Conservation (phyloP, 1,284 basidiomycete species). For the Malassezia pachydermatis region DNA sequence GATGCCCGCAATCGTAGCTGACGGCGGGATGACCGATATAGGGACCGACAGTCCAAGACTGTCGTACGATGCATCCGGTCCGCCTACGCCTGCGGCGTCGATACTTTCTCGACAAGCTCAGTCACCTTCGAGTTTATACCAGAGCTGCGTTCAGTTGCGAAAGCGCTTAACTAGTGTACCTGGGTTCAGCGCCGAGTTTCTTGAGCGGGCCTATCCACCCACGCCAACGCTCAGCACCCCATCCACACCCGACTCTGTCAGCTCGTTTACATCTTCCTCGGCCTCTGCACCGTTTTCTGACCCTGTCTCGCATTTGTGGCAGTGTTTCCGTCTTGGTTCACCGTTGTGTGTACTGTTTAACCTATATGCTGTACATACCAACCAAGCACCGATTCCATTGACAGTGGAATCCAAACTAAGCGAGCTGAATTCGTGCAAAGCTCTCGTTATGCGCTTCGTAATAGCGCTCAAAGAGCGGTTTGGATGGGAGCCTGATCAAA, state of each 20-base stretch:
- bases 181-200: constrained; percentile 42
- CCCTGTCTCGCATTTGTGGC: constrained; percentile 80
- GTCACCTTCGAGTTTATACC: constrained; percentile 46
- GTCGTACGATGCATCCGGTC: no score
- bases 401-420: constrained; percentile 52
- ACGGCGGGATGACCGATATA: not conserved
- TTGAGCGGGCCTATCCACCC: constrained; percentile 18
- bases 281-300: constrained; percentile 18
- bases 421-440: constrained; percentile 67
- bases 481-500: constrained; percentile 51
- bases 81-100: not conserved
- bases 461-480: constrained; percentile 53
- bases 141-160: constrained; percentile 48
- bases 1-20: not conserved
- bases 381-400: constrained; percentile 59
- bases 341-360: constrained; percentile 93
- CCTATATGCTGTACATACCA: constrained; percentile 37
- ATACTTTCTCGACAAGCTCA: no score
- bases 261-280: not conserved
- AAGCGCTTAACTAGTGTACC: constrained; percentile 49
- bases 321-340: constrained; percentile 80
- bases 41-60: not conserved
- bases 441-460: constrained; percentile 54
- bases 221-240: constrained; percentile 9
- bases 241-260: not conserved